Percentiles rank a stretch among this genome's conserved stretches.
Conservation (phyloP, 2,329 filamentous ascomycete genomes). For the Aspergillus ustus region DNA sequence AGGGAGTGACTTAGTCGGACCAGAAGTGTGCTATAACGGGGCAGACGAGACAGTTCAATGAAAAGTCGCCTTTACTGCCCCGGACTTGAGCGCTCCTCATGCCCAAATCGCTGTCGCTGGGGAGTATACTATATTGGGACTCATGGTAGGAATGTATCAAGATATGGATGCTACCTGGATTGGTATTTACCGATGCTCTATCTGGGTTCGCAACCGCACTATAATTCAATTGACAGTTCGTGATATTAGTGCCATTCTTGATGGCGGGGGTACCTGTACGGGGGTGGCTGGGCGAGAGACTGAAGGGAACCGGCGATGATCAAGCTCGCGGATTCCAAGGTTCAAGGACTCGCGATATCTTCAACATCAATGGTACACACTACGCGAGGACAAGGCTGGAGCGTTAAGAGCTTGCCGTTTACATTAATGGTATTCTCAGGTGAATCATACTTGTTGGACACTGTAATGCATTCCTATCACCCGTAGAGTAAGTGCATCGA, state of each 20-base stretch:
- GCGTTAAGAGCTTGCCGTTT: neutral
- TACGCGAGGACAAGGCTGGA: neutral
- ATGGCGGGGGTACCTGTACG: neutral
- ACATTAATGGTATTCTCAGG: neutral
- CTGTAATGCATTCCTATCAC: neutral
- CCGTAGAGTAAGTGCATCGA: neutral
- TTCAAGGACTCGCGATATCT: neutral
- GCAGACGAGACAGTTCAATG: slow-evolving; percentile 10
- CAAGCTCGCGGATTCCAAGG: neutral
- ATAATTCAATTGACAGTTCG: slow-evolving; percentile 1
- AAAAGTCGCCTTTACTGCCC: slow-evolving; percentile 1
- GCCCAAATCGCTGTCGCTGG: slow-evolving; percentile 6
- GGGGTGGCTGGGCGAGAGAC: neutral
- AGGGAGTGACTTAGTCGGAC: slow-evolving; percentile 10
- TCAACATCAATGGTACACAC: neutral
- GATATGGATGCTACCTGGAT: slow-evolving; percentile 13
- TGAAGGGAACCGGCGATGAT: neutral
- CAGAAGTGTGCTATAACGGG: slow-evolving; percentile 13
- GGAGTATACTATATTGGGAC: slow-evolving; percentile 16
- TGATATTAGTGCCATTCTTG: neutral
- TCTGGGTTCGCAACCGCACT: neutral
- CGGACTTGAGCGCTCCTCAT: slow-evolving; percentile 7
- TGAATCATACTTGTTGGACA: slow-evolving; percentile 10
- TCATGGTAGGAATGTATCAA: slow-evolving; percentile 11
- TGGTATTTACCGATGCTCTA: slow-evolving; percentile 6